Evolutionary conservation across 106 monocot species (phyloP), one percentile per base, ranked within the genome.

Genomic region (Acorus gramineus): DNA sequence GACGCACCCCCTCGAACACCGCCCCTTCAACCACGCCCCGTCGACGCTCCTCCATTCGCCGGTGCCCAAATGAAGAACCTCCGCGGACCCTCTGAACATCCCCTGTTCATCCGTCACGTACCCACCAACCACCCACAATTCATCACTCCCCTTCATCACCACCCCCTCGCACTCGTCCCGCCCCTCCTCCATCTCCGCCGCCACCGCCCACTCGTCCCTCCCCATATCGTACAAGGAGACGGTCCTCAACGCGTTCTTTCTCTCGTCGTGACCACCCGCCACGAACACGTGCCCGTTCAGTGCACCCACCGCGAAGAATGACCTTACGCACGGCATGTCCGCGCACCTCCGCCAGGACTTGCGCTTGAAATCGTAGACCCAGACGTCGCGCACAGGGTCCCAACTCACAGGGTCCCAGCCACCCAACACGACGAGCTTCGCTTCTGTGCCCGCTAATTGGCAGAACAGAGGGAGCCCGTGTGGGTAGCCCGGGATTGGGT

Each of bases 251-350:
- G 84, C 90, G 80, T 86, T 90, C 76, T 90, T 95, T 66, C 78
- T 74, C 49, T 81, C 78, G 60, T 87, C 87, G 73, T 87, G 92
- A 0, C 92, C 92, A 42, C 92, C 87, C 11, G 82, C 87, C 11
- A 92, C 74, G 61, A 71, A 77, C 14, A 92, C 82, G 49, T 8
- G 61, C 42, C 64, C n/a, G 5, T 46, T 68, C 11, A n/a, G 48
- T 2, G 55, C 65, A 2, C 77, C 83, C 10, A 77, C 11, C 4
- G 80, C 67, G 74, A 87, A 86, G 51, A 80, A 81, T 28, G 83
- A 44, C 11, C 61, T 56, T 12, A 83, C 80, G 44, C 77, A 74
- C 3, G 82, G 86, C 70, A 87, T 69, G 47, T 58, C 64, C 13
- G 69, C 45, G 2, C 86, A 79, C 3, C 60, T 47, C 0, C 80